Evolutionary conservation across 1,284 basidiomycete genomes (phyloP), one percentile per base, ranked within the genome.

Genomic region (Lentinus polychrous): DNA sequence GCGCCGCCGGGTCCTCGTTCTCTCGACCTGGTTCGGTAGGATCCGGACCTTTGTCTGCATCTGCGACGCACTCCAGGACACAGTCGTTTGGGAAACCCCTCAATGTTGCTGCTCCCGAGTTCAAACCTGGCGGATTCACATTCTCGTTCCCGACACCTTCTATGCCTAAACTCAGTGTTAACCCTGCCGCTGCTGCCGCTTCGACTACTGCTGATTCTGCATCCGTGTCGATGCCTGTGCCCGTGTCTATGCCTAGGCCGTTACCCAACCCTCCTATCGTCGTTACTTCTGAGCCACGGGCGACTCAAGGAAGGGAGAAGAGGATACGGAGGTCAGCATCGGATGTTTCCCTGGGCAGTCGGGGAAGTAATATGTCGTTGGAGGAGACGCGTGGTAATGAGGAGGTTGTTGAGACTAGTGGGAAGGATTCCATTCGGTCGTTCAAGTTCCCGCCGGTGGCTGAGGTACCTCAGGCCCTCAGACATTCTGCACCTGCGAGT

Each of bases 61-160:
- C 53, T 58, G 68, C 45, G 11, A 44, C 65, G 2, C 86, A 89
- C 59, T 56, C 69, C 5, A 81, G 84, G 22, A 58, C 75, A 14
- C 71, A 80, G 8, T 89, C 86, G 1, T 56, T 81, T 45, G 78
- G 78, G 17, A 81, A 79, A 57, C 76, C 78, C 15, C 75, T 91
- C 48, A 91, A 89, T 59, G 81, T 79, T 6, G 73, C 81, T 23
- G 88, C 87, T 2, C 75, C 73, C n/a, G 88, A 89, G 62, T 91
- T 91, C 66, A 89, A 82, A 60, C 87, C 87, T 27, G 63, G 61
- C 10, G 70, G 71, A 6, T 91, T 91, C 66, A 87, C 78, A 6
- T 91, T 91, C 66, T 86, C 78, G 8, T 91, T 91, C 76, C 73
- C 73, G 22, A n/a, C n/a, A n/a, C 39, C 39, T 20, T 3, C 20